A percentile compares a stretch with the other conserved stretches of the same genome.
These are phyloP conservation scores for Liquidambar formosana DNA, from an alignment of 164 flowering plant species.

Conservation along the genomic window DNA sequence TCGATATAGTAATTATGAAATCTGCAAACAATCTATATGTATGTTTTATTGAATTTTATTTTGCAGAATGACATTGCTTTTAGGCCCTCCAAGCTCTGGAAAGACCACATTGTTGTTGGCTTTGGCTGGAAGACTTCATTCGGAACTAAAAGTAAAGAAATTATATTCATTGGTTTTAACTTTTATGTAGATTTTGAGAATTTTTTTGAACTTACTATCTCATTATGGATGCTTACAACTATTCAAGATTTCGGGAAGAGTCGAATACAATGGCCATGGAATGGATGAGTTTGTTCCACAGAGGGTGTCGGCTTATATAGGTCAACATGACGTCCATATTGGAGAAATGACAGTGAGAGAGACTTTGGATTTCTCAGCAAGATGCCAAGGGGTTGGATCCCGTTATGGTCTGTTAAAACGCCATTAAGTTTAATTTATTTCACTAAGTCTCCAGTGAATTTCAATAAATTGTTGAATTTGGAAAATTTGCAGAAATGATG, in stretches of 20 bases:
- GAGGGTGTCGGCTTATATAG: conserved; percentile 49
- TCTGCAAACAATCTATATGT: neutral
- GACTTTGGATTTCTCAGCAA: conserved; percentile 48
- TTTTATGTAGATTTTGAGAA: too few species aligned
- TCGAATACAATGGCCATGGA: conserved; percentile 51
- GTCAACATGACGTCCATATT: conserved; percentile 51
- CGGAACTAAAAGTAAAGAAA: conserved; percentile 36
- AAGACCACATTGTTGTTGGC: conserved; percentile 50
- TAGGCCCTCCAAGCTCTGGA: conserved; percentile 59
- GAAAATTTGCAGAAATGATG: conserved; percentile 47
- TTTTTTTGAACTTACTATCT: neutral
- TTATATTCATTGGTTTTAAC: neutral
- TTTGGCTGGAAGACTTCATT: conserved; percentile 45
- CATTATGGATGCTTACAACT: neutral
- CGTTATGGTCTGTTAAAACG: conserved; percentile 35
- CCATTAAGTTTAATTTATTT: neutral
- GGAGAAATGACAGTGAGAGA: conserved; percentile 61
- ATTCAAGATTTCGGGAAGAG: conserved; percentile 38
- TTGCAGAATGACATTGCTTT: conserved; percentile 50
- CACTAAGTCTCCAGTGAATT: too few species aligned
- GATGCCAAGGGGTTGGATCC: conserved; percentile 56
- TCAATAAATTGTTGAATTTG: neutral
- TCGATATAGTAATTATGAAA: neutral
- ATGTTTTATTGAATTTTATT: neutral
- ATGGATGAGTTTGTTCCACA: conserved; percentile 53